These are phyloP conservation scores for Pseudogymnoascus sp. DNA, from an alignment of 2,329 filamentous ascomycete genomes.

Conservation along the genomic window DNA sequence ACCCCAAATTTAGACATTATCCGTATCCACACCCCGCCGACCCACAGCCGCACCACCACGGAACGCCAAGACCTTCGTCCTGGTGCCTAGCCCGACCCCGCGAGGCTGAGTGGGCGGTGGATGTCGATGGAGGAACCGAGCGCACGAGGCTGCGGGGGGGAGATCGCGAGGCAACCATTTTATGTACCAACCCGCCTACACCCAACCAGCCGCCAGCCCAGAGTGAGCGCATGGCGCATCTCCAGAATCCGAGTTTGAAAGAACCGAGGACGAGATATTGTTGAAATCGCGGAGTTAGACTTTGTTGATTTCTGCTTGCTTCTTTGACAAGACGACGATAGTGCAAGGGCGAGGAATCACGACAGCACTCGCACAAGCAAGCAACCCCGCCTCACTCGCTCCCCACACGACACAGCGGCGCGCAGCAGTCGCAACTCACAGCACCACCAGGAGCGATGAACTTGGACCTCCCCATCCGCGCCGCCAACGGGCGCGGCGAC, in stretches of 20 bases:
- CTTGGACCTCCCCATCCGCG: conserved; percentile 25
- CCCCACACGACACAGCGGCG: not conserved
- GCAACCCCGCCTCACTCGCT: not conserved
- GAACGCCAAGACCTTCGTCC: not conserved
- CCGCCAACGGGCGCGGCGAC: conserved; percentile 17
- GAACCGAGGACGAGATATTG: no score
- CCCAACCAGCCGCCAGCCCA: no score
- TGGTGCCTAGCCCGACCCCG: not conserved
- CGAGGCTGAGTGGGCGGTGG: no score
- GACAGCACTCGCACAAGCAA: not conserved
- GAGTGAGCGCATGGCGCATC: no score
- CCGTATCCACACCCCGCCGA: not conserved
- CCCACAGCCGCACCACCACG: not conserved
- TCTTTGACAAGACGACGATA: not conserved
- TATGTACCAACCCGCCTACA: not conserved
- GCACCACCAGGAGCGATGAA: conserved; percentile 19
- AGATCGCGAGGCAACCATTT: not conserved
- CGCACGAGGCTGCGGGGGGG: not conserved
- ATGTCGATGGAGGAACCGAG: no score
- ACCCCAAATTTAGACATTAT: not conserved
- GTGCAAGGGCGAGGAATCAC: not conserved
- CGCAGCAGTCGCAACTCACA: not conserved
- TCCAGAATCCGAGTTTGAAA: no score
- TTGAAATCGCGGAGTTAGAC: no score
- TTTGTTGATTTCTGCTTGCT: not conserved